Conservation (phyloP, 2,329 filamentous ascomycete species). For the Incumbomyces delicatus region DNA sequence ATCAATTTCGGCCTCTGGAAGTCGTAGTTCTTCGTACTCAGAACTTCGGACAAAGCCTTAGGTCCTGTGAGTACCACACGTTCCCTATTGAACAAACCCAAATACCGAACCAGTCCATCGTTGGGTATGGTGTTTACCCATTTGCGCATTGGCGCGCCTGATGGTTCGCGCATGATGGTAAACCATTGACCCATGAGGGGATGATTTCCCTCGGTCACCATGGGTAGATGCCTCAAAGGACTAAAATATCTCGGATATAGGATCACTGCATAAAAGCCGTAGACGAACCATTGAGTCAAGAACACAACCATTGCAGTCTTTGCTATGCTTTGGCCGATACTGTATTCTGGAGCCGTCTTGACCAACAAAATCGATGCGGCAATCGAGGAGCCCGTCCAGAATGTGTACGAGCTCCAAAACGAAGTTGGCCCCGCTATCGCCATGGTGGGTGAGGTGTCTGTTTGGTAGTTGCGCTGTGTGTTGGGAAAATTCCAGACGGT, state of each 20-base stretch:
- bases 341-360: constrained; percentile 22
- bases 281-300: constrained; percentile 17
- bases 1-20: constrained; percentile 55
- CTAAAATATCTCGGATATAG: constrained; percentile 51
- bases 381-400: constrained; percentile 15
- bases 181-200: constrained; percentile 38
- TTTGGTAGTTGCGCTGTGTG: too few relatives aligned
- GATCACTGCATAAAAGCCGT: constrained; percentile 30
- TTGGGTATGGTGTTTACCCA: constrained; percentile 56
- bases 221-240: constrained; percentile 48
- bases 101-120: constrained; percentile 59
- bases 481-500: too few relatives aligned
- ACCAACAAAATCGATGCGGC: constrained; percentile 13
- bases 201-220: constrained; percentile 35
- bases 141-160: constrained; percentile 28
- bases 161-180: constrained; percentile 29
- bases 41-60: constrained; percentile 59
- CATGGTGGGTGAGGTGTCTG: not conserved
- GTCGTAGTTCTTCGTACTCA: constrained; percentile 59
- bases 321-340: constrained; percentile 23
- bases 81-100: constrained; percentile 52
- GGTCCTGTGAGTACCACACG: constrained; percentile 52
- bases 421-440: not conserved
- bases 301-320: constrained; percentile 21
- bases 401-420: constrained; percentile 8